These are phyloP conservation scores for Trypanosoma congolense DNA, from an alignment of 208 protist species.

Conservation along the genomic window DNA sequence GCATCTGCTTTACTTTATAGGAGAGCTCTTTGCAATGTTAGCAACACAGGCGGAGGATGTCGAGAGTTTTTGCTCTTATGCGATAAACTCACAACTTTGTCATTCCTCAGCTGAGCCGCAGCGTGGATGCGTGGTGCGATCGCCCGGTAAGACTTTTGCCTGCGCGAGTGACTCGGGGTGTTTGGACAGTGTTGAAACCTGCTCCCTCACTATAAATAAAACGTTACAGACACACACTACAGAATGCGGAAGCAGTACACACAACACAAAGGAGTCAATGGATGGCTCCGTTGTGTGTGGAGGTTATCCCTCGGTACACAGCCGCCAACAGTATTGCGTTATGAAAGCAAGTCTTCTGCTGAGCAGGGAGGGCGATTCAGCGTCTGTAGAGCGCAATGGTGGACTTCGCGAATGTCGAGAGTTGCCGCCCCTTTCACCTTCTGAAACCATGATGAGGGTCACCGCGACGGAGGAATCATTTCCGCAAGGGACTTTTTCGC, in stretches of 20 bases:
- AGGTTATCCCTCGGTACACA: slow-evolving; percentile 17
- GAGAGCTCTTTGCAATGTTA: slow-evolving; percentile 69
- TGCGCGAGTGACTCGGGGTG: neutral
- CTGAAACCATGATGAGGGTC: too few relatives aligned
- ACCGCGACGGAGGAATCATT: neutral
- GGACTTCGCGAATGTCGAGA: neutral
- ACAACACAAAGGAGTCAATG: neutral
- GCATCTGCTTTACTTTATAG: slow-evolving; percentile 58
- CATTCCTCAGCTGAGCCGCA: neutral
- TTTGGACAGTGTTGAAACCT: neutral
- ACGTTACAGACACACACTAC: too few relatives aligned
- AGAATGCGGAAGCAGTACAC: too few relatives aligned
- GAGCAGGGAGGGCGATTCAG: neutral
- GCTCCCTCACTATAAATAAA: too few relatives aligned
- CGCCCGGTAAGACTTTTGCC: neutral
- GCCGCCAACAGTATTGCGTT: slow-evolving; percentile 21
- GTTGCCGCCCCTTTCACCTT: too few relatives aligned
- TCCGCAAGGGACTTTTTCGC: neutral
- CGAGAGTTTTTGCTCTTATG: neutral
- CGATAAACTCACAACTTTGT: neutral
- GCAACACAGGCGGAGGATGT: slow-evolving; percentile 60
- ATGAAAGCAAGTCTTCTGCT: slow-evolving; percentile 23
- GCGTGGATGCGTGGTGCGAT: neutral
- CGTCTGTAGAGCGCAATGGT: neutral
- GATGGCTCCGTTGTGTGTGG: neutral